Evolutionary conservation across 805 yeast species (phyloP).

Genomic region (Zygosaccharomyces gambellarensis): DNA sequence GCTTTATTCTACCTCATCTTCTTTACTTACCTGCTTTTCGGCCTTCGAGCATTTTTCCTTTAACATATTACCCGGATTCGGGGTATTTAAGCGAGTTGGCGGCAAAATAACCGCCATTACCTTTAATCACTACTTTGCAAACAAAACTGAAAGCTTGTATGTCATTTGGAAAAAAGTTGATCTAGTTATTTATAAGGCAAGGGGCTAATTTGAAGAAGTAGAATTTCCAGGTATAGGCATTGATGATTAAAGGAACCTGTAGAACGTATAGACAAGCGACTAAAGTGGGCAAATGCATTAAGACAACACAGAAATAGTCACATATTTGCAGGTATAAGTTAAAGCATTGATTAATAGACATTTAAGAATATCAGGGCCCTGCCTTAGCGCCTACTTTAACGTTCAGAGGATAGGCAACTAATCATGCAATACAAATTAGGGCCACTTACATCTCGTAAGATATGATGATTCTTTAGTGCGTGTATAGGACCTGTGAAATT

Average conservation of each 20-base stretch:
- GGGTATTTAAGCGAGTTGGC: neutral
- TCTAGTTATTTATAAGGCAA: too few relatives aligned
- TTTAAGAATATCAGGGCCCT: neutral
- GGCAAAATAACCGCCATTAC: slow-evolving; percentile 3
- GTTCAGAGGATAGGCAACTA: neutral
- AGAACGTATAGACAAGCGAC: too few relatives aligned
- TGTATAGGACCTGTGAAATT: neutral
- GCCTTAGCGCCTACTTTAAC: neutral
- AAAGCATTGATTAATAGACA: too few relatives aligned
- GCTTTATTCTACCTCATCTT: neutral
- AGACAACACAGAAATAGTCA: too few relatives aligned
- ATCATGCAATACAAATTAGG: neutral
- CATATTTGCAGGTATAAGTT: too few relatives aligned
- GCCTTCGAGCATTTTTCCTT: neutral
- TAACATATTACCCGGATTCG: neutral
- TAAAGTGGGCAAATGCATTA: too few relatives aligned
- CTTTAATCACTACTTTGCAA: neutral
- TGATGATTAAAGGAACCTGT: too few relatives aligned
- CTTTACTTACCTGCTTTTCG: neutral
- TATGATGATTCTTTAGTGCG: neutral
- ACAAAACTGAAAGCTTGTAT: neutral
- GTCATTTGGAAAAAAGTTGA: too few relatives aligned
- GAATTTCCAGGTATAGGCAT: too few relatives aligned
- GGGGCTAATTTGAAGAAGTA: too few relatives aligned
- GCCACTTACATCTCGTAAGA: neutral